Evolutionary conservation across 208 protist species (phyloP), one percentile per base, ranked within the genome.

Genomic region (Leishmania braziliensis): DNA sequence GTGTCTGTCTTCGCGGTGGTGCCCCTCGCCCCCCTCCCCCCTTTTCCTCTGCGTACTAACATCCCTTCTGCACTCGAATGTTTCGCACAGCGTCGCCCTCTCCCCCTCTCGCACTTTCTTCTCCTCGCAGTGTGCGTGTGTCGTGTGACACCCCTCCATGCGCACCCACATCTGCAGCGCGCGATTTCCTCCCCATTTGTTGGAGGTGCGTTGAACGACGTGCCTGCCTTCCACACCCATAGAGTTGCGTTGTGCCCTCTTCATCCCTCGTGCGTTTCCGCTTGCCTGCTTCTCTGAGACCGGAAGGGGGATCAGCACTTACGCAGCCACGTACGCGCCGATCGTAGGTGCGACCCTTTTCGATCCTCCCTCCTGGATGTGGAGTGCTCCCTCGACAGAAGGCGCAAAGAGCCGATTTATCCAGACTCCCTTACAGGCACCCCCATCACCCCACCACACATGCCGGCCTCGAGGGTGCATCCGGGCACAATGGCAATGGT

Each of bases 401-500:
- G 56, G 56, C 56, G n/a, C 56, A 23, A 29, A 8, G 3, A 18
- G 20, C 56, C 16, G 23, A 8, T 23, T 26, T 23, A 9, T 23
- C 8, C 18, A 4, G 26, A 29, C 56, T 8, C 23, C 8, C 56
- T 23, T 3, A 12, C 23, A 62, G 23, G 36, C n/a, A 62, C 26
- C 5, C 56, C 8, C 56, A 29, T 29, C 56, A 62, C 26, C 26
- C 26, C 56, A 62, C 56, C 6, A 29, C 56, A 62, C 26, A 62
- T 62, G 56, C 6, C 56, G 56, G 6, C 56, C 23, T 29, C 26
- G 2, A 33, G 56, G 56, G 56, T 43, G 23, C 16, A 48, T 26
- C 36, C 51, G 2, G 74, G 39, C 51, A 48, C 66, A 18, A 54
- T n/a, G 46, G 23, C 74, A 54, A 79, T 84, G 81, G 75, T 84